Evolutionary conservation across 306 rosid genomes (phyloP), one percentile per base, ranked within the genome.

Genomic region (Neltuma alba): DNA sequence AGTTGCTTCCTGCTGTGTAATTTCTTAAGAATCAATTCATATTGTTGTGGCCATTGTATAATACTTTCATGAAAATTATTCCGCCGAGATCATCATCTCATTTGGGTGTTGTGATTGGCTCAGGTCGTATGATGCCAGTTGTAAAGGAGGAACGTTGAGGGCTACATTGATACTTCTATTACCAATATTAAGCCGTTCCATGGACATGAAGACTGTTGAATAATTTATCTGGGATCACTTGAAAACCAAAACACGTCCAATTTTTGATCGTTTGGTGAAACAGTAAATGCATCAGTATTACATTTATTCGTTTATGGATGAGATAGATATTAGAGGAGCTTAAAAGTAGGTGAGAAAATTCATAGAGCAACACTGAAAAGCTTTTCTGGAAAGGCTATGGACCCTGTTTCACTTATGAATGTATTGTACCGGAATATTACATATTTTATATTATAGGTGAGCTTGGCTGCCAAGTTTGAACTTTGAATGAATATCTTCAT

Each of bases 141-240:
- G 84, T 55, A 91, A 85, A 58, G 73, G 89, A 42, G 91, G 89
- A 47, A 91, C 85, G 66, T 74, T 91, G 38, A 14, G 86, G 36
- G 87, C 89, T 28, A 87, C 95, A 63, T 75, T 88, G 83, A 91
- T 84, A 75, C 21, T 88, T 91, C 62, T 92, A 91, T 80, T 88
- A 84, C 47, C 95, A 18, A 91, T 87, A 72, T 64, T 88, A 27
- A 91, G 92, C 74, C 92, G 86, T 0, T 88, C 82, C 25, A 50
- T 50, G 23, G 25, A 50, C 83, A 88, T 87, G 86, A 90, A 88
- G 76, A 79, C 87, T 20, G 87, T 91, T 64, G 80, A 80, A 83
- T 65, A 83, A 88, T 83, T 86, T 88, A 60, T 85, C 89, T 45
- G 69, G 70, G 85, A 54, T 83, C 82, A 37, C 88, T 88, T 47